Percentiles rank a stretch among this genome's conserved stretches.
phyloP scores from a whole-genome alignment of 345 rosid species.

The Crucihimalaya himalaica region DNA sequence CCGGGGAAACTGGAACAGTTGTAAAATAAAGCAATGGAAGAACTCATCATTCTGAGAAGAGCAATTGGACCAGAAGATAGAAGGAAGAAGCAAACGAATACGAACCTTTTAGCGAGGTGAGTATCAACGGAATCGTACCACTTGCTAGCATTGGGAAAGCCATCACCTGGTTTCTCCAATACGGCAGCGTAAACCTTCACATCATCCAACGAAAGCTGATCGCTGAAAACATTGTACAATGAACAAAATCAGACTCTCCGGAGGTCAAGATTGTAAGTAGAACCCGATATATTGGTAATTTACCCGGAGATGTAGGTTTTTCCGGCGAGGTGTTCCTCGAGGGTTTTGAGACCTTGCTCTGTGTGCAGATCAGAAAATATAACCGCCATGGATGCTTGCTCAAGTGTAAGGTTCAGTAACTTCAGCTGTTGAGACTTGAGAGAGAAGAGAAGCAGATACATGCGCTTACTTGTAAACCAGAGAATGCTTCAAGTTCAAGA shows the following conservation, averaged over 20 bases:
- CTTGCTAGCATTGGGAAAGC: conserved; percentile 65
- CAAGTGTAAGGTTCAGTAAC: background rate
- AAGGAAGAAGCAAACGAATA: background rate
- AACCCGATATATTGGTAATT: background rate
- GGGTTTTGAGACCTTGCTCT: conserved; percentile 72
- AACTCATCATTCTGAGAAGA: background rate
- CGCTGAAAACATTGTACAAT: conserved; percentile 25
- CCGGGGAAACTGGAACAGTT: conserved; percentile 64
- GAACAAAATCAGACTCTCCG: background rate
- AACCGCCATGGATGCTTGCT: conserved; percentile 53
- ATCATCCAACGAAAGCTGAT: conserved; percentile 62
- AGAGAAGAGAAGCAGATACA: background rate
- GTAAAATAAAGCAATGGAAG: background rate
- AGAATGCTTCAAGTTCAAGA: background rate
- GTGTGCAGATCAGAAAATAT: conserved; percentile 80
- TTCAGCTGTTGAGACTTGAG: too few species aligned
- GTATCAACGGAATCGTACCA: conserved; percentile 75
- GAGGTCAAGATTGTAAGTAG: background rate
- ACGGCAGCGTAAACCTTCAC: conserved; percentile 81
- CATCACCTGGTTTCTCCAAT: conserved; percentile 53
- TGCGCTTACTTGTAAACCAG: background rate
- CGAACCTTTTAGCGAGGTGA: conserved; percentile 62
- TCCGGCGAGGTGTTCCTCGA: conserved; percentile 67
- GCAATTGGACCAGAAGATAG: background rate
- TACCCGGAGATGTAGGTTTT: conserved; percentile 76